Percentiles rank a stretch among this genome's conserved stretches.
These are phyloP conservation scores for Trichoderma hamatum DNA, from an alignment of 2,329 filamentous ascomycete genomes.

Conservation along the genomic window DNA sequence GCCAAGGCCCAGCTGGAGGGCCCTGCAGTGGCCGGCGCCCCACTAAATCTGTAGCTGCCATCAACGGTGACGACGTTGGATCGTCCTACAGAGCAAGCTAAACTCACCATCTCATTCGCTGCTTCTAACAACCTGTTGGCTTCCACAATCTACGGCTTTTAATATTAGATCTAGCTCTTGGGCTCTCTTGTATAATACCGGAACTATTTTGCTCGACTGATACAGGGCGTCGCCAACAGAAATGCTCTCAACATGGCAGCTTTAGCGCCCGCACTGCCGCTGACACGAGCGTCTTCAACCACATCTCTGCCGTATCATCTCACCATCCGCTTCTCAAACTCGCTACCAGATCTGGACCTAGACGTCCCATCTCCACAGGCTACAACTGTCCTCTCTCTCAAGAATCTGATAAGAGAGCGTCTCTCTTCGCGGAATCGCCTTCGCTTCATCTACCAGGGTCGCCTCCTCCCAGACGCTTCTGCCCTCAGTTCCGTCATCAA, in stretches of 20 bases:
- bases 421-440: constrained; percentile 73
- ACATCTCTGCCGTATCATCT: constrained; percentile 63
- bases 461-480: constrained; percentile 75
- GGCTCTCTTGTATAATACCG: not conserved
- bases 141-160: not conserved
- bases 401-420: constrained; percentile 75
- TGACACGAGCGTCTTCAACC: constrained; percentile 27
- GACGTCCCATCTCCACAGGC: constrained; percentile 68
- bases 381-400: constrained; percentile 77
- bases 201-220: not conserved
- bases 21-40: not conserved
- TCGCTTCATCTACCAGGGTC: constrained; percentile 87
- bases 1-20: constrained; percentile 19
- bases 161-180: no score
- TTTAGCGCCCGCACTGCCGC: constrained; percentile 9
- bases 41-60: constrained; percentile 2
- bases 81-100: not conserved
- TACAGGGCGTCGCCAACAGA: not conserved
- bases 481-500: constrained; percentile 71
- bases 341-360: constrained; percentile 80
- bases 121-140: not conserved
- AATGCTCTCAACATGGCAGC: constrained; percentile 37
- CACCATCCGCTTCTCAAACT: constrained; percentile 87
- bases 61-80: constrained; percentile 29
- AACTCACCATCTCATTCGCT: not conserved